phyloP scores from a whole-genome alignment of 768 basidiomycete genomes.

The Auricularia cornea region DNA sequence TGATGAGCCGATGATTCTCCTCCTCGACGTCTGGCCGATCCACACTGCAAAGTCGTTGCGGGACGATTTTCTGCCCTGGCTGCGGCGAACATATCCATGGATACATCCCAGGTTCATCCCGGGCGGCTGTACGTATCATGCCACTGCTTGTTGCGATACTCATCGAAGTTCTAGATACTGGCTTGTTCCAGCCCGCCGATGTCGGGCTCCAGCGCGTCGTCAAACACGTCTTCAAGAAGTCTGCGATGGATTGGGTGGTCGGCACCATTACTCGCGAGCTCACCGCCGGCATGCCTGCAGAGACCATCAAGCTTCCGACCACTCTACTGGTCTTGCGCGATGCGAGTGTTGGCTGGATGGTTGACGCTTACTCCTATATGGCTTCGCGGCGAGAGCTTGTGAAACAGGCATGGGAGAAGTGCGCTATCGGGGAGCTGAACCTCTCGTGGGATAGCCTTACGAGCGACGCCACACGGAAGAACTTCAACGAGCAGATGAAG shows the following conservation, averaged over 20 bases:
- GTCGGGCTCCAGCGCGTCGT: slow-evolving; percentile 22
- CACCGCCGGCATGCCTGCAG: background rate
- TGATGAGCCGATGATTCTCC: slow-evolving; percentile 14
- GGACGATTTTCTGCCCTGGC: slow-evolving; percentile 14
- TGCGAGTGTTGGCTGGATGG: background rate
- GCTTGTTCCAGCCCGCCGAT: slow-evolving; percentile 21
- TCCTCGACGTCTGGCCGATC: slow-evolving; percentile 22
- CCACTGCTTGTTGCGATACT: background rate
- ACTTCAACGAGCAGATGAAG: background rate
- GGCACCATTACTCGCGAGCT: background rate
- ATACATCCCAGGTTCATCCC: slow-evolving; percentile 20
- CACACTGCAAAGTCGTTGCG: slow-evolving; percentile 12
- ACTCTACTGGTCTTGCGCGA: background rate
- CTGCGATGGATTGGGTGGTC: background rate
- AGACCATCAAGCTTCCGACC: background rate
- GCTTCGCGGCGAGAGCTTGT: slow-evolving; percentile 33
- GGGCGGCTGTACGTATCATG: slow-evolving; percentile 13
- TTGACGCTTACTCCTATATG: background rate
- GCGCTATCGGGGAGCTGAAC: slow-evolving; percentile 31
- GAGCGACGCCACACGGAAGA: background rate
- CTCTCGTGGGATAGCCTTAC: background rate
- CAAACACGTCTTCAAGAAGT: slow-evolving; percentile 17
- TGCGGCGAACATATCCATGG: slow-evolving; percentile 12
- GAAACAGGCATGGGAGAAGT: slow-evolving; percentile 81
- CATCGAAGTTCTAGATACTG: background rate